Base-by-base conservation (phyloP, 768 basidiomycete species). In the Sarcodon sp. region DNA sequence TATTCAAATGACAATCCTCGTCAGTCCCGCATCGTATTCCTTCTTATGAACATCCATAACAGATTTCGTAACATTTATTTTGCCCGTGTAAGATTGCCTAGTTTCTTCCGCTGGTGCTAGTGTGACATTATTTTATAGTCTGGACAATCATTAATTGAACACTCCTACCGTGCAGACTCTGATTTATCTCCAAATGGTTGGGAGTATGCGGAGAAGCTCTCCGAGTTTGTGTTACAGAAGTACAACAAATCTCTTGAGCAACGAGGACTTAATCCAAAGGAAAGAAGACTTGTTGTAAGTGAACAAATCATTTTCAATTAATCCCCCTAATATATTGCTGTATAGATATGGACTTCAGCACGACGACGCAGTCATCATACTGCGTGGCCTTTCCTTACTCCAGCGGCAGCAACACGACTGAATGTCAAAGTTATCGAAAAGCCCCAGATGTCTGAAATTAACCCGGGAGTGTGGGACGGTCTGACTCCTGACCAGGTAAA, bases 1-100 rank as follows among this genome's bases (percentile, higher is more conserved):
- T 45, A 16, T 41, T 50, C 8, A 16, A n/a, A 44, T 6, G 50
- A 55, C 6, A 55, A 46, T 44, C 37, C 45, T 46, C 11, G 32
- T 12, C 64, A 98, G 82, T 90, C 90, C 2, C 71, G 94, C 51
- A 92, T 97, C 50, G 88, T 98, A 21, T 99, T 98, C 73, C 98
- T 96, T 73, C 71, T 99, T 41, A 98, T 98, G 96, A 99, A 99
- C 62, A 97, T 99, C 44, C 94, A 99, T 66, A 97, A 92, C 58
- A 74, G 76, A 53, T 87, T 82, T 60, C 75, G 94, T 16, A 91
- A 84, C 43, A 99, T 99, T 53, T 98, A 93, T 64, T 97, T 99
- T 66, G 94, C 94, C 4, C 70, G 94, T 36, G 93, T 96, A 59
- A 51, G 87, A 46, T 47, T 36, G 16, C 43, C 10, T 21, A 43